Percentiles rank a stretch among this genome's conserved stretches.
Evolutionary conservation across 441 rosid species (phyloP).

Genomic region (Bruguiera hainesii): DNA sequence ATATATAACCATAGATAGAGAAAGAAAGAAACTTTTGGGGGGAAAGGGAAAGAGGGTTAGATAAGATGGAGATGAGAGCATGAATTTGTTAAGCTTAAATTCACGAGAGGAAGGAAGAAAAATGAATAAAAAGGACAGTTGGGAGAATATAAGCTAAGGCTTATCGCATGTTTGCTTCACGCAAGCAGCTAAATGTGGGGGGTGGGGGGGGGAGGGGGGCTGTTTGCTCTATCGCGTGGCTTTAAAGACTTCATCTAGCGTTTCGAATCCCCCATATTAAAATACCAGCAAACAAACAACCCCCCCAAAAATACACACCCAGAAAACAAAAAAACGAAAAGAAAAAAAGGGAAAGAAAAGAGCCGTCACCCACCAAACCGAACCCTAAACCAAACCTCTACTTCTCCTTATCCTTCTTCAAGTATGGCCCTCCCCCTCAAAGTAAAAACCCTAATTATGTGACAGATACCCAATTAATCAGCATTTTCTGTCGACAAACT

Average conservation of each 20-base stretch:
- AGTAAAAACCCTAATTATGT: slow-evolving; percentile 24
- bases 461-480: background rate
- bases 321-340: too few species aligned
- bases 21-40: slow-evolving; percentile 9
- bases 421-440: slow-evolving; percentile 9
- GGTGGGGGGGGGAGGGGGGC: slow-evolving; percentile 1
- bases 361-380: slow-evolving; percentile 29
- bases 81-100: slow-evolving; percentile 26
- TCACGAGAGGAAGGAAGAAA: slow-evolving; percentile 44
- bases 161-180: slow-evolving; percentile 97
- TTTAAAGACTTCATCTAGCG: slow-evolving; percentile 69
- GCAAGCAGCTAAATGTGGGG: slow-evolving; percentile 73
- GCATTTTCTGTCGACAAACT: too few species aligned
- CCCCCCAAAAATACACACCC: too few species aligned
- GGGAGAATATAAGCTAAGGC: slow-evolving; percentile 32
- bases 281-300: background rate
- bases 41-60: background rate
- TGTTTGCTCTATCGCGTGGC: slow-evolving; percentile 87
- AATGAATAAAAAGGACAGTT: slow-evolving; percentile 34
- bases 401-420: slow-evolving; percentile 17
- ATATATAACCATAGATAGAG: background rate
- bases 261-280: slow-evolving; percentile 33
- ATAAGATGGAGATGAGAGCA: slow-evolving; percentile 16
- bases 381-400: slow-evolving; percentile 20
- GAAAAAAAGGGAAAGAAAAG: background rate